A percentile compares a stretch with the other conserved stretches of the same genome.
Conservation (phyloP, 106 monocot genomes). For the Dendrobium officinale region DNA sequence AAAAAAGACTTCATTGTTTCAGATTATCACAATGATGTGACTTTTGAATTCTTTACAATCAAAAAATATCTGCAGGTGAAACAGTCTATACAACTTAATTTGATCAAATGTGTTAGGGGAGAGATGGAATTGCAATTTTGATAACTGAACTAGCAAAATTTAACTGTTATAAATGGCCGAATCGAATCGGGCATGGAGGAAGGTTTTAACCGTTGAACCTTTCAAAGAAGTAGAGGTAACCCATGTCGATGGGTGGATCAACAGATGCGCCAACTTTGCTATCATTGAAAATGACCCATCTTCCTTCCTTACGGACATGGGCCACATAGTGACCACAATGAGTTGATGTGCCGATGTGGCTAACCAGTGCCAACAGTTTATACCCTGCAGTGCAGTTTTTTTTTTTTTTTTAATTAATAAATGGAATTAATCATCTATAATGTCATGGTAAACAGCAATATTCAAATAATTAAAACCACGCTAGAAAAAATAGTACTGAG, state of each 20-base stretch:
- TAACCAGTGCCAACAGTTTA: conserved; percentile 72
- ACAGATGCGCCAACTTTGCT: conserved; percentile 75
- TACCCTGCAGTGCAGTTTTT: conserved; percentile 42
- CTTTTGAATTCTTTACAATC: too few relatives aligned
- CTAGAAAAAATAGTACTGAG: too few relatives aligned
- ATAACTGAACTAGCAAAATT: too few relatives aligned
- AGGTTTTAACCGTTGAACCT: conserved; percentile 25
- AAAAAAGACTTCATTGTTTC: too few relatives aligned
- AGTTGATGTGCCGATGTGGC: conserved; percentile 92
- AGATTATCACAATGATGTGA: too few relatives aligned
- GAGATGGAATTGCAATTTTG: too few relatives aligned
- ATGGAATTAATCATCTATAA: neutral
- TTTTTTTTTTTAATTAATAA: neutral
- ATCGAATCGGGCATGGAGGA: neutral
- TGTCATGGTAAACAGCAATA: too few relatives aligned
- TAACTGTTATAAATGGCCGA: too few relatives aligned
- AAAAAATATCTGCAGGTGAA: too few relatives aligned
- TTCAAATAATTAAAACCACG: too few relatives aligned
- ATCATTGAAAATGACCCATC: conserved; percentile 95
- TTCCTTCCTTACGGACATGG: conserved; percentile 65
- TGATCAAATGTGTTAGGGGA: too few relatives aligned
- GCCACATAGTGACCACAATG: conserved; percentile 98
- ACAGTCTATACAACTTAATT: too few relatives aligned
- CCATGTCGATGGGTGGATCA: conserved; percentile 84
- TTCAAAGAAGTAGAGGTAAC: conserved; percentile 89